Base-by-base conservation (phyloP, 2,329 filamentous ascomycete genomes). In the Fusarium sp. region DNA sequence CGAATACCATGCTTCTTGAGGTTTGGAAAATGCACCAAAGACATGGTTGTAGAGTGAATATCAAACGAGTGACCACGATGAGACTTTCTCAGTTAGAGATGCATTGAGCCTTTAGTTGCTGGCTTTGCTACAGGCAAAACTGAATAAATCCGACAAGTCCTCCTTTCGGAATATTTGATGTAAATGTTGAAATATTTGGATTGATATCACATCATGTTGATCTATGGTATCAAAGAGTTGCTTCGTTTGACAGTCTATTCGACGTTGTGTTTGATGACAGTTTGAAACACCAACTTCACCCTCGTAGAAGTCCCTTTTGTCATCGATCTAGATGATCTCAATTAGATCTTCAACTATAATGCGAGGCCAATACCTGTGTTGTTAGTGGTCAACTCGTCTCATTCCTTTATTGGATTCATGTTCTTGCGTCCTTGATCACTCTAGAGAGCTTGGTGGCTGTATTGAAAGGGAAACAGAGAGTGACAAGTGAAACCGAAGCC, bases 1-100 rank as follows among this genome's bases (percentile, higher is more conserved):
- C 32, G 66, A 71, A 78, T 74, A 76, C 66, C 72, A 75, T 70
- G 64, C 69, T 67, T 71, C 46, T 69, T 54, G 64, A 75, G 56
- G 60, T 60, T 70, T 61, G 50, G 60, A 61, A 49, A 54, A 32
- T 61, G 40, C 33, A 50, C 37, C 54, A 44, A 37, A 18, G 44
- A 30, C n/a, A 60, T 58, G 52, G 44, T 18, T 59, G 44, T 40
- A 49, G 60, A 60, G 64, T 69, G 57, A 78, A 77, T 77, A 78
- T 78, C 76, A 77, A 78, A 77, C 47, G 30, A 61, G 61, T 23
- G n/a, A 15, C 44, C 47, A 38, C 23, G 37, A 32, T 18, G 13
- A 52, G 44, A 37, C 30, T 38, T 50, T 23, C 10, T 50, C 13
- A 21, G 15, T 33, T 25, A 40, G 23, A 23, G 18, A 10, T 35